Evolutionary conservation across 1,139 yeast species (phyloP), one percentile per base, ranked within the genome.

Genomic region (Scheffersomyces segobiensis): DNA sequence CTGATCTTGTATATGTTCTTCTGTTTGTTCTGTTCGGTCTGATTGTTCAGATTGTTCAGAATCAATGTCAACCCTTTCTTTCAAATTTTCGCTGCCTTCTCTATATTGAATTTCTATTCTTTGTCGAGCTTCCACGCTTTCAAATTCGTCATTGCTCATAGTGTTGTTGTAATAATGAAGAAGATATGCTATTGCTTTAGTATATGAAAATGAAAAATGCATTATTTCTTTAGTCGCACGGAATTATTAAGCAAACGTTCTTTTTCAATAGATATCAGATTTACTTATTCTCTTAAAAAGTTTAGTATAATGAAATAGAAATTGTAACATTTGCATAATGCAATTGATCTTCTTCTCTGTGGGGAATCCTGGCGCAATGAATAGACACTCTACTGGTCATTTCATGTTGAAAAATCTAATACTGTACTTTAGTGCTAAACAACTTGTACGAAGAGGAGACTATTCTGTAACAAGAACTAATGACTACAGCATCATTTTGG

Each of bases 371-470:
- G 83, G 83, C 0, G 72, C 76, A 1, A 63, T 71, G 19, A 74
- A 67, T 32, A 67, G 83, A 17, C 84, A 80, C 58, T 79, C 83
- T 0, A 68, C 72, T 2, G 83, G 83, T 7, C 83, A 80, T 60
- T 63, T 67, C 55, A 73, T 71, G 52, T 69, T 79, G n/a, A 70
- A 71, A 52, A 63, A 68, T 32, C 58, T 78, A 7, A 66, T 74
- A 55, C 65, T 67, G 1, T 67, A 67, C 26, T 70, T 69, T 54
- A 72, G 69, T 1, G 74, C 74, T 32, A 65, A 67, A 46, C 76
- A 74, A 21, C 60, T 69, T 18, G 61, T 61, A 42, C 63, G 68
- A 39, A 63, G 53, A 57, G 67, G 60, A 22, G 50, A 58, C 21
- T 78, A 75, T 61, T 74, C 79, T 17, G 53, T 64, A 19, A 67